Evolutionary conservation across 768 basidiomycete species (phyloP), one percentile per base, ranked within the genome.

Genomic region (Leccinum pellstonianum): DNA sequence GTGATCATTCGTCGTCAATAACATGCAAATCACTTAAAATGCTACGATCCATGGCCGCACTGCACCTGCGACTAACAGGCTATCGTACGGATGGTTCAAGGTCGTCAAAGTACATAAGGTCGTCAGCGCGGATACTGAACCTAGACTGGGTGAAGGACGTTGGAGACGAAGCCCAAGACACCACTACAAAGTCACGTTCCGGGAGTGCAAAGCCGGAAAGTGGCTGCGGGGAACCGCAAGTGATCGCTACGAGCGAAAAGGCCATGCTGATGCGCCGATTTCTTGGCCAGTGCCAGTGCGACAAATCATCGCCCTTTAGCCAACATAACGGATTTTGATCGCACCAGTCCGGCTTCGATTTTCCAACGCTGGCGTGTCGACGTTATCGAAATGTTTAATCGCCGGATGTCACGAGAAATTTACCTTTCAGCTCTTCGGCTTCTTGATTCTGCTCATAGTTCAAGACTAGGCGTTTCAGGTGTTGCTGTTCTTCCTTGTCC

Each of bases 401-500:
- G 6, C n/a, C 17, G 55, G 9, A 33, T 31, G 27, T 3, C 9
- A 49, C 63, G 46, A 56, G 17, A 31, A 46, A 31, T 27, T 1
- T 58, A 88, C 90, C 89, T 83, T 85, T 90, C 65, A 90, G 67
- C 68, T 91, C 90, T 70, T 92, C 90, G 3, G 83, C 88, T 75
- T 93, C 92, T 73, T 93, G 93, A 35, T 88, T 88, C 66, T 93
- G 92, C 69, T 93, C 93, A 63, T 93, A 95, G 70, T 93, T 84
- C 55, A 96, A 82, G 4, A 97, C 97, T 19, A 98, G 82, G n/a
- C 88, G 86, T 78, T 99, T 99, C 65, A 99, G 77, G 62, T 98
- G 93, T 73, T 98, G 94, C 66, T 98, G 96, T 70, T 99, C 97
- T 7, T 92, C 93, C 75, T 89, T 92, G 75, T 95, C 94, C 71